Conservation (phyloP, 2,329 filamentous ascomycete genomes). For the Diaporthe destruens region DNA sequence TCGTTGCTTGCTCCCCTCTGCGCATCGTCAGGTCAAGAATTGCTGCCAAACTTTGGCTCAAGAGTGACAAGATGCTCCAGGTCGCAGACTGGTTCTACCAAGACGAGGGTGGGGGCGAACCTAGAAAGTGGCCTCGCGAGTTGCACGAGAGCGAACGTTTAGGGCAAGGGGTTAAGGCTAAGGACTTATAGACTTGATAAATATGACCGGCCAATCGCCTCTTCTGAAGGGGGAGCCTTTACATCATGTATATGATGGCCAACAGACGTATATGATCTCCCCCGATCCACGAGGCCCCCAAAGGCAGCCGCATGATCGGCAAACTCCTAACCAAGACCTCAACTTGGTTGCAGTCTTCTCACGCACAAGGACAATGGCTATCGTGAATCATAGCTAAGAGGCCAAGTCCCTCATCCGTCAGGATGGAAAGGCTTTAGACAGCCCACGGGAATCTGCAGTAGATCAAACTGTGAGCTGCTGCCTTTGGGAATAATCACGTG, state of each 20-base stretch:
- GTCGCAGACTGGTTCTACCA: neutral
- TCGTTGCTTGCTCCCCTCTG: neutral
- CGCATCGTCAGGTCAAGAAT: neutral
- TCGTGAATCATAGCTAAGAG: neutral
- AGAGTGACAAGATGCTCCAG: neutral
- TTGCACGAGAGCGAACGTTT: neutral
- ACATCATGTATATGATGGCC: neutral
- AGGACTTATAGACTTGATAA: neutral
- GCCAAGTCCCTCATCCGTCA: neutral
- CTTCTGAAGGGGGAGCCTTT: neutral
- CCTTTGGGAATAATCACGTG: neutral
- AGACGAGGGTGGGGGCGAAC: constrained; percentile 2
- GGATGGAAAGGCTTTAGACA: neutral
- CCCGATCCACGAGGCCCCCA: neutral
- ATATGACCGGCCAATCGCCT: neutral
- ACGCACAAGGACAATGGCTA: neutral
- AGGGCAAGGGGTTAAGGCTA: neutral
- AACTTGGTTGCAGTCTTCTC: neutral
- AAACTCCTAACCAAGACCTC: neutral
- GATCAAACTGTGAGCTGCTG: neutral
- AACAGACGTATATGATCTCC: neutral
- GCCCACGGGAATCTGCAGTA: neutral
- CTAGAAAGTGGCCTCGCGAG: neutral
- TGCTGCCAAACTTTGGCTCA: neutral
- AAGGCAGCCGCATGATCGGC: neutral